These are phyloP conservation scores for Vishniacozyma victoriae DNA, from an alignment of 768 basidiomycete species.

Conservation along the genomic window DNA sequence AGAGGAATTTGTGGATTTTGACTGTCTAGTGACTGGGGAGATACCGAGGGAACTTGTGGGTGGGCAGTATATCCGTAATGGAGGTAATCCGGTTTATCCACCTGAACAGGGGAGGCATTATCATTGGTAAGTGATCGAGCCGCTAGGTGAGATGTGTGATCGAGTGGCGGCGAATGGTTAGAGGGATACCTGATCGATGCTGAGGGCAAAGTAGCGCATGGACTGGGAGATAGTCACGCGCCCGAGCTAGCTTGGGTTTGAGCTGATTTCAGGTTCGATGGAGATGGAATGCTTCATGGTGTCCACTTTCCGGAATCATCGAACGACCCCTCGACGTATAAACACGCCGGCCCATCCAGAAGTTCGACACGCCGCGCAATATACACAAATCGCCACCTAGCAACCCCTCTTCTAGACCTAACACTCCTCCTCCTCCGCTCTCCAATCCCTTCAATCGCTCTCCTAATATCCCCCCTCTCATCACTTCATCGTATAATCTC, in stretches of 20 bases:
- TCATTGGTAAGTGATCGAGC: slow-evolving; percentile 33
- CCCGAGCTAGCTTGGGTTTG: background rate
- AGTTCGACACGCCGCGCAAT: too few relatives aligned
- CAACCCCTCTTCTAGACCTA: slow-evolving; percentile 32
- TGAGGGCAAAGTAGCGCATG: too few relatives aligned
- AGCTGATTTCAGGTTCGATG: slow-evolving; percentile 45
- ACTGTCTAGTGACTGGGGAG: slow-evolving; percentile 35
- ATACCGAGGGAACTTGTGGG: slow-evolving; percentile 46
- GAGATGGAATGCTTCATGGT: slow-evolving; percentile 50
- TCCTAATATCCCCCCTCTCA: slow-evolving; percentile 46
- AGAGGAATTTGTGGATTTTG: slow-evolving; percentile 39
- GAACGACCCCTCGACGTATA: slow-evolving; percentile 2
- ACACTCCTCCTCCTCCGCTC: slow-evolving; percentile 33
- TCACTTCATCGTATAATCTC: slow-evolving; percentile 42
- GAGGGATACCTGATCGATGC: too few relatives aligned
- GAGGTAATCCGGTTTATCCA: slow-evolving; percentile 46
- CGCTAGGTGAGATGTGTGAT: too few relatives aligned
- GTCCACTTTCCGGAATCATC: slow-evolving; percentile 39
- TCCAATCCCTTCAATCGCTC: slow-evolving; percentile 41
- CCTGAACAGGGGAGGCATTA: slow-evolving; percentile 41
- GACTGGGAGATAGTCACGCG: too few relatives aligned
- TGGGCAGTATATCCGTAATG: slow-evolving; percentile 49
- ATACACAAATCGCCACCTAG: slow-evolving; percentile 46
- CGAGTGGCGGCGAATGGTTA: too few relatives aligned
- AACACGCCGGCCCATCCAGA: slow-evolving; percentile 16